Base-by-base conservation (phyloP, 2,329 filamentous ascomycete genomes). In the Aspergillus sergii region DNA sequence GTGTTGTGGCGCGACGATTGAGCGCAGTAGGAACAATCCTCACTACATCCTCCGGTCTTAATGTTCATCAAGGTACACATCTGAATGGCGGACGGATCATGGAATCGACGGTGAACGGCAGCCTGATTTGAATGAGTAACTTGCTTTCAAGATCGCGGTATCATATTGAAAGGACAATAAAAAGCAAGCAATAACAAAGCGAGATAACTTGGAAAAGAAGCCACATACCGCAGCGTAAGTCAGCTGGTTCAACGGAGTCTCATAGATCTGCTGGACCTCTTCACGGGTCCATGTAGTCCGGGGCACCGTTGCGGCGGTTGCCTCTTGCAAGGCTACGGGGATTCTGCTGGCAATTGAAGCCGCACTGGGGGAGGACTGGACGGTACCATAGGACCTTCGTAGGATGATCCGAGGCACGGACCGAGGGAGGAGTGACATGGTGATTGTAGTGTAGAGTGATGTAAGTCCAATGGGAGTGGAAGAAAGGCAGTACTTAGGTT, bases 51-150 rank as follows among this genome's bases (percentile, higher is more conserved):
- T 60, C 93, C 93, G 10, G 92, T 96, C 77, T 97, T 97, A 83
- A 97, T 97, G 83, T 96, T 96, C 91, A 96, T 96, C 63, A 97
- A 84, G 0, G 93, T 97, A 82, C 93, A 97, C 79, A 96, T 90
- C 79, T 97, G 93, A 66, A 97, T 92, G 32, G 92, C 89, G 54
- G 89, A 84, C 8, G 93, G 91, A 73, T 91, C 86, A 80, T 96
- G 93, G 82, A 96, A 96, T 71, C 90, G 89, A 53, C 92, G 89
- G 79, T 97, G 93, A 62, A 96, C 82, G 41, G 85, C 86, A 68
- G 87, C 88, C 92, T 95, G 68, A 14, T 23, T 12, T 10, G n/a
- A 10, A 39, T 26, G 48, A 51, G 34, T 41, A 55, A n/a, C 11
- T 5, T n/a, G 50, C 45, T 48, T 16, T 23, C 6, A 19, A 48